phyloP scores from a whole-genome alignment of 2,329 filamentous ascomycete species.

The Xylaria polymorpha region DNA sequence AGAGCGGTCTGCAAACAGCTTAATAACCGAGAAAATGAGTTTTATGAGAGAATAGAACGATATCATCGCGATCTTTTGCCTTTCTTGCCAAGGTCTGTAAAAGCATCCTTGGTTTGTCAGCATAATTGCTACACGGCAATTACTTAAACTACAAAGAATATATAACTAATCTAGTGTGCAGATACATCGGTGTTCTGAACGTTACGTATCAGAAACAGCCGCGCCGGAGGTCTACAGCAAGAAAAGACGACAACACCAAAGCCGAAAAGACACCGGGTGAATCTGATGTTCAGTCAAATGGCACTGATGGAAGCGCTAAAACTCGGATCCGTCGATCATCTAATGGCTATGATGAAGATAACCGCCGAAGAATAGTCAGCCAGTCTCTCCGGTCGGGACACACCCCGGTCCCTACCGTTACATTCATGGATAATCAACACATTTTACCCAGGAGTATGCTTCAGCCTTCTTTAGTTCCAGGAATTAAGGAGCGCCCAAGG shows the following conservation, averaged over 20 bases:
- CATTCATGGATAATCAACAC: conserved; percentile 93
- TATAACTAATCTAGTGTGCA: conserved; percentile 54
- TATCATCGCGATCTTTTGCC: conserved; percentile 89
- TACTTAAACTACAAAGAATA: conserved; percentile 1
- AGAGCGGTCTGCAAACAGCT: conserved; percentile 97
- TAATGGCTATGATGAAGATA: conserved; percentile 41
- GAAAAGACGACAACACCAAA: conserved; percentile 59
- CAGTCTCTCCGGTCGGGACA: conserved; percentile 78
- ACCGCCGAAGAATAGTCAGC: conserved; percentile 64
- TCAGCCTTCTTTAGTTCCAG: conserved; percentile 62
- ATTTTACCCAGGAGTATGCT: conserved; percentile 90
- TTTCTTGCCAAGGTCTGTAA: conserved; percentile 83
- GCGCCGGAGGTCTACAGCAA: conserved; percentile 70
- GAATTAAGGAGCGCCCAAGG: conserved; percentile 50
- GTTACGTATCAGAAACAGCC: conserved; percentile 91
- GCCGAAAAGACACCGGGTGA: conserved; percentile 42
- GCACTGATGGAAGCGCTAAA: conserved; percentile 37
- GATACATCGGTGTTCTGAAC: conserved; percentile 96
- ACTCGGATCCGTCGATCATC: conserved; percentile 30
- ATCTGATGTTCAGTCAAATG: conserved; percentile 53
- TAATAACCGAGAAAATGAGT: conserved; percentile 98
- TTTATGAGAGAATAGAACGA: conserved; percentile 95
- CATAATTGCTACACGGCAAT: background rate
- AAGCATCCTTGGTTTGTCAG: conserved; percentile 24
- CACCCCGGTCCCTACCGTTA: conserved; percentile 84